Evolutionary conservation across 768 basidiomycete species (phyloP).

Genomic region (Leccinum barrowsii): DNA sequence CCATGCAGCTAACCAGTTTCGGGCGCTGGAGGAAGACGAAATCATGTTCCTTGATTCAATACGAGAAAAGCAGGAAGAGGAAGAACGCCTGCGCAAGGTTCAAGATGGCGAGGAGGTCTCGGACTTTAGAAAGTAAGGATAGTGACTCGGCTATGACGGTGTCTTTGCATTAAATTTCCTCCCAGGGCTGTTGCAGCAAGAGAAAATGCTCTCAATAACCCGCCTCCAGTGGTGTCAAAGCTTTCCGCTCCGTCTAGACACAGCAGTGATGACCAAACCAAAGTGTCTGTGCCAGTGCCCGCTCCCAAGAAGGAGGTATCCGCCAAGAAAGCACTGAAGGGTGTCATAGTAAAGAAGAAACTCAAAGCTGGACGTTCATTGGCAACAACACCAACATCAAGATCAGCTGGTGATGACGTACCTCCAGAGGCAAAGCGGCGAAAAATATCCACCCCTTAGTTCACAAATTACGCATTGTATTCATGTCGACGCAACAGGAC

Average conservation of each 20-base stretch:
- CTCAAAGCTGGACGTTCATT: constrained; percentile 36
- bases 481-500: constrained; percentile 4
- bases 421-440: constrained; percentile 56
- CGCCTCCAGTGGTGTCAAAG: constrained; percentile 30
- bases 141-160: background rate
- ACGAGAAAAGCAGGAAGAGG: constrained; percentile 68
- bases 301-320: constrained; percentile 51
- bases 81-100: constrained; percentile 71
- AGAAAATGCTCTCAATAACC: constrained; percentile 45
- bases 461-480: constrained; percentile 10
- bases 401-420: constrained; percentile 24
- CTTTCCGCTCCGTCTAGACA: constrained; percentile 32
- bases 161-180: constrained; percentile 10
- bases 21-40: constrained; percentile 86
- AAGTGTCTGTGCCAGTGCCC: constrained; percentile 22
- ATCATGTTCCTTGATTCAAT: constrained; percentile 86
- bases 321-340: constrained; percentile 65
- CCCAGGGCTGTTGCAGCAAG: constrained; percentile 70
- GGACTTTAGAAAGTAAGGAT: constrained; percentile 69
- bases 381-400: constrained; percentile 15
- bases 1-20: constrained; percentile 75
- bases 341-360: constrained; percentile 79
- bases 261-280: constrained; percentile 25
- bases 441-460: constrained; percentile 41
- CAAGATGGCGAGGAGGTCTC: constrained; percentile 78